phyloP scores from a whole-genome alignment of 441 rosid species.

The Erysimum cheiri region DNA sequence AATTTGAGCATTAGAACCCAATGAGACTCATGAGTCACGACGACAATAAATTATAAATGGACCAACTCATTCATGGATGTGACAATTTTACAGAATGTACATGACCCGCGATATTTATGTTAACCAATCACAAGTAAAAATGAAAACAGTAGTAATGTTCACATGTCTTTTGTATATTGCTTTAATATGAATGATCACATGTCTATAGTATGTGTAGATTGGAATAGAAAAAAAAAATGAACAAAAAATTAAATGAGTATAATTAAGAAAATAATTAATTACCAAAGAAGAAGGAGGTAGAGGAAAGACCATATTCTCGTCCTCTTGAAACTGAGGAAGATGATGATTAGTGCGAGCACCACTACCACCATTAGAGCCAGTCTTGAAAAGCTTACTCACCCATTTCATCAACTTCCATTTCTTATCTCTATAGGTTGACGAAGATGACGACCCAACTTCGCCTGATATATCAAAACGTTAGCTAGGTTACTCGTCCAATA shows the following conservation, averaged over 20 bases:
- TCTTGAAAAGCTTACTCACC: slow-evolving; percentile 81
- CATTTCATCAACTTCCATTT: slow-evolving; percentile 91
- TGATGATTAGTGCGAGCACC: slow-evolving; percentile 38
- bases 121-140: slow-evolving; percentile 2
- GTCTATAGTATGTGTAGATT: slow-evolving; percentile 23
- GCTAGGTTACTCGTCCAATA: background rate
- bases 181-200: slow-evolving; percentile 33
- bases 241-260: background rate
- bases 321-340: slow-evolving; percentile 75
- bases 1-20: slow-evolving; percentile 4
- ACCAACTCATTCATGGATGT: slow-evolving; percentile 30
- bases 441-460: slow-evolving; percentile 71
- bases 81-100: slow-evolving; percentile 35
- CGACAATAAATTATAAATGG: background rate
- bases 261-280: slow-evolving; percentile 40
- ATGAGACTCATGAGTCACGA: slow-evolving; percentile 6
- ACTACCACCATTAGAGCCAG: slow-evolving; percentile 51
- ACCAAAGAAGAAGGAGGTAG: slow-evolving; percentile 73
- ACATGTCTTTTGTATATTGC: slow-evolving; percentile 33
- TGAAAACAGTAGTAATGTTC: slow-evolving; percentile 34
- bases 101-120: slow-evolving; percentile 35
- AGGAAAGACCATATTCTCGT: slow-evolving; percentile 77
- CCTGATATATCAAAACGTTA: slow-evolving; percentile 54
- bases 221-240: background rate
- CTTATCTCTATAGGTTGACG: slow-evolving; percentile 68